Conservation (phyloP, 2,329 filamentous ascomycete genomes). For the Fusarium bulbicola region DNA sequence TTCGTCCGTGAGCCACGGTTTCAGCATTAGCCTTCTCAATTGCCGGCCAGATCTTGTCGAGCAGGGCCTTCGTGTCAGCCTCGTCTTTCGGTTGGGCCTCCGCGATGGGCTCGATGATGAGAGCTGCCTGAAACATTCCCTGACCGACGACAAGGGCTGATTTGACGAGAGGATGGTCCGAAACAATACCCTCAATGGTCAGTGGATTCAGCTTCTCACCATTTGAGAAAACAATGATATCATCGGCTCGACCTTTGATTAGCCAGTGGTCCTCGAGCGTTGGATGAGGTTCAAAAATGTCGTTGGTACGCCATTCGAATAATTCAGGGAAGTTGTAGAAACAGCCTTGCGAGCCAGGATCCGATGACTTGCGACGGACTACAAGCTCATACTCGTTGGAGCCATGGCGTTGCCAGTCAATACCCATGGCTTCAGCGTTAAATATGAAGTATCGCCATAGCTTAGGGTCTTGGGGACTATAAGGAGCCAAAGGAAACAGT, state of each 20-base stretch:
- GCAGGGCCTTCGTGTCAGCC: fast-evolving
- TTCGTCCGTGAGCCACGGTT: background rate
- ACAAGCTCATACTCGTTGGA: background rate
- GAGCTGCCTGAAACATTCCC: background rate
- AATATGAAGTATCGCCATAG: conserved; percentile 8
- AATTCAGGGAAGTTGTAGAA: conserved; percentile 11
- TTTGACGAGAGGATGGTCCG: background rate
- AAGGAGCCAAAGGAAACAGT: background rate
- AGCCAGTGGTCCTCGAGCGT: background rate
- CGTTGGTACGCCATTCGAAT: background rate
- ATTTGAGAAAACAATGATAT: background rate
- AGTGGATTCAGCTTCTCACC: conserved; percentile 5
- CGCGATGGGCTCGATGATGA: background rate
- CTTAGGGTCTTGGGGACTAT: background rate
- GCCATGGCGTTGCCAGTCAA: background rate
- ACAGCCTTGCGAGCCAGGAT: background rate
- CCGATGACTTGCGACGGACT: background rate
- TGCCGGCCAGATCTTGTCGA: background rate
- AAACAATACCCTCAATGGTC: background rate
- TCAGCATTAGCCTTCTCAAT: background rate
- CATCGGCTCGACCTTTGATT: background rate
- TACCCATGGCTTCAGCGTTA: background rate
- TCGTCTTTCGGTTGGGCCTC: background rate
- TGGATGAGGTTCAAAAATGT: background rate
- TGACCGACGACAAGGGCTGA: background rate